A percentile compares a stretch with the other conserved stretches of the same genome.
Evolutionary conservation across 805 yeast genomes (phyloP).

Genomic region (Kuraishia floccosa): DNA sequence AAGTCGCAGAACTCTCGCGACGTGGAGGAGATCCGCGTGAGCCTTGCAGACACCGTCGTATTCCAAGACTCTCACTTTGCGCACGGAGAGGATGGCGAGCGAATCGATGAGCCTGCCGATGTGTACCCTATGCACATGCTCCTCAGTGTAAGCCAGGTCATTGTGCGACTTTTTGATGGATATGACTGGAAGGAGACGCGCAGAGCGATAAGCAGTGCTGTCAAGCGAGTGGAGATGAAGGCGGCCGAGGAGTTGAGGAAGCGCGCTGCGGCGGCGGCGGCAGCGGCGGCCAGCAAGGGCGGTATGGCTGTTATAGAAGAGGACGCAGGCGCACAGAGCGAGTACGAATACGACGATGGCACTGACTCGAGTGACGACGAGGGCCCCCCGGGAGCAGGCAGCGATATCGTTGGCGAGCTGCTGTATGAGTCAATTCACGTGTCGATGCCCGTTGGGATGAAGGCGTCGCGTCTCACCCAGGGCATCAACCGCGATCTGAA

Average conservation of each 20-base stretch:
- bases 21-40: background rate
- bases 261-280: conserved; percentile 2
- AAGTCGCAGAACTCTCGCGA: background rate
- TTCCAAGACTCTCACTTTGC: conserved; percentile 13
- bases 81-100: background rate
- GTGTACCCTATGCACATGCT: conserved; percentile 17
- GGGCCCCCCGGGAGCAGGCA: too few relatives aligned
- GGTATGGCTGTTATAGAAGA: conserved; percentile 1
- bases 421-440: conserved; percentile 76
- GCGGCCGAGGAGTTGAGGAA: conserved; percentile 18
- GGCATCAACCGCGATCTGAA: conserved; percentile 39
- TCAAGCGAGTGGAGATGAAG: conserved; percentile 45
- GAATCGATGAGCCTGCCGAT: conserved; percentile 1
- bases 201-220: conserved; percentile 49
- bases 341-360: conserved; percentile 6
- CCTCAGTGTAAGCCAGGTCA: conserved; percentile 25
- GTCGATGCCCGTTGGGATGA: conserved; percentile 35
- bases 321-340: conserved; percentile 4
- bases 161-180: conserved; percentile 66
- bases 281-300: background rate
- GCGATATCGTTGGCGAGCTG: conserved; percentile 40
- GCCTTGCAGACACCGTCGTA: conserved; percentile 1
- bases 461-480: conserved; percentile 33
- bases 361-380: conserved; percentile 11
- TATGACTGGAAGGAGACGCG: conserved; percentile 86